Evolutionary conservation across 306 rosid genomes (phyloP).

Genomic region (Boehmeria nivea): DNA sequence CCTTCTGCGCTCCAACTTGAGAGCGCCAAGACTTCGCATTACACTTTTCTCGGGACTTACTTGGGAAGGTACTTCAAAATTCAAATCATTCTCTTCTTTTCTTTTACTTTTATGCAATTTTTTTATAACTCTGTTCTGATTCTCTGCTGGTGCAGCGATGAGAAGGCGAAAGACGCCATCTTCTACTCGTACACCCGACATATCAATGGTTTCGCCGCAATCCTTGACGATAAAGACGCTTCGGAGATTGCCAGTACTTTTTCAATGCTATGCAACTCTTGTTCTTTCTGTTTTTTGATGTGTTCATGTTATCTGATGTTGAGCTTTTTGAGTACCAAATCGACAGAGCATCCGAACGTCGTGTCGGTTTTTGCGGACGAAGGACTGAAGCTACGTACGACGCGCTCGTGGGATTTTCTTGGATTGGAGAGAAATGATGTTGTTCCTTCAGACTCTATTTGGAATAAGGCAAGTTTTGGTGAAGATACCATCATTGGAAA

Average conservation of each 20-base stretch:
- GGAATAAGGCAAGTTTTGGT: slow-evolving; percentile 44
- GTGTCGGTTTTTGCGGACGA: slow-evolving; percentile 41
- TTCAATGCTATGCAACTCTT: too few species aligned
- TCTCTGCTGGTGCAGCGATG: slow-evolving; percentile 22
- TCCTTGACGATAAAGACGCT: slow-evolving; percentile 49
- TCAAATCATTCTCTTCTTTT: not conserved
- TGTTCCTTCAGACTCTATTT: slow-evolving; percentile 24
- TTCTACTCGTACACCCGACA: slow-evolving; percentile 52
- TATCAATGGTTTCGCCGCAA: slow-evolving; percentile 73
- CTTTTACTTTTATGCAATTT: too few species aligned
- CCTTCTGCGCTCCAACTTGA: slow-evolving; percentile 23
- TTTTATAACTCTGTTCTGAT: not conserved
- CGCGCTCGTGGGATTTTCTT: slow-evolving; percentile 62
- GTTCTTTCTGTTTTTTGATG: not conserved
- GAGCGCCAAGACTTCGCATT: slow-evolving; percentile 33
- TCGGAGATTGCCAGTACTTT: slow-evolving; percentile 35
- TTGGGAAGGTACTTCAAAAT: slow-evolving; percentile 42
- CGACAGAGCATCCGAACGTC: slow-evolving; percentile 48
- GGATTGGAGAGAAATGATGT: slow-evolving; percentile 29
- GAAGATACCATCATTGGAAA: slow-evolving; percentile 55
- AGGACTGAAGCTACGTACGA: slow-evolving; percentile 44
- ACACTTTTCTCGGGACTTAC: slow-evolving; percentile 38
- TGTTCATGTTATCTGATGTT: not conserved
- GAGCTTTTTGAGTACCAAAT: not conserved
- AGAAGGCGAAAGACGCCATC: slow-evolving; percentile 45